Base-by-base conservation (phyloP, 441 rosid genomes). In the Omphalea diandra region DNA sequence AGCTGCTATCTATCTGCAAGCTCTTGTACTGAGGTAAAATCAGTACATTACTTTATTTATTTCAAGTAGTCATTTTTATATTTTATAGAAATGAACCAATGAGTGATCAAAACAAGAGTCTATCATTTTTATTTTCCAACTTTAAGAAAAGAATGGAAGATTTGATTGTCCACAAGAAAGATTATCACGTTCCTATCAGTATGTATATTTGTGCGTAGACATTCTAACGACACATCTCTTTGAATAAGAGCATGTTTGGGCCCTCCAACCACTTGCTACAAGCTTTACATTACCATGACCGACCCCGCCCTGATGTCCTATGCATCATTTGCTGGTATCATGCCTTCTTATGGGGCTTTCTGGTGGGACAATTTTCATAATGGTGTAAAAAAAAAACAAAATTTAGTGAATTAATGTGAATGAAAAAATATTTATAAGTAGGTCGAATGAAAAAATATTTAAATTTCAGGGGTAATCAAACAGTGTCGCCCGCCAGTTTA, bases 211-310 rank as follows among this genome's bases (percentile, higher is more conserved):
- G 41, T 36, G 22, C 49, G 52, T 67, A 65, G 65, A 65, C 58
- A 58, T 74, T 71, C 63, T 61, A 60, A 73, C 73, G 43, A 47
- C 58, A 65, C 46, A 32, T 79, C n/a, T 27, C 53, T 68, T 69
- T 43, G 73, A 68, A 66, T 35, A 41, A 38, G 63, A 14, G 68
- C 80, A 69, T 71, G 46, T 74, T 77, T 44, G 85, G 86, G 61
- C 84, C 93, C 83, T 77, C 85, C 82, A 72, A 64, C 72, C 82
- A 86, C 81, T 77, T 61, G n/a, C n/a, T 27, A 31, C 71, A 47
- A 74, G 75, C 67, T 71, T 53, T 70, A 60, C 17, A 46, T 65
- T 67, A 54, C 70, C 70, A 32, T 35, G 58, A 35, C 40, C n/a
- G n/a, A n/a, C n/a, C n/a, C 60, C 46, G 36, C n/a, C 73, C 53